Conservation (phyloP, 2,329 filamentous ascomycete species). For the Hortaea werneckii region DNA sequence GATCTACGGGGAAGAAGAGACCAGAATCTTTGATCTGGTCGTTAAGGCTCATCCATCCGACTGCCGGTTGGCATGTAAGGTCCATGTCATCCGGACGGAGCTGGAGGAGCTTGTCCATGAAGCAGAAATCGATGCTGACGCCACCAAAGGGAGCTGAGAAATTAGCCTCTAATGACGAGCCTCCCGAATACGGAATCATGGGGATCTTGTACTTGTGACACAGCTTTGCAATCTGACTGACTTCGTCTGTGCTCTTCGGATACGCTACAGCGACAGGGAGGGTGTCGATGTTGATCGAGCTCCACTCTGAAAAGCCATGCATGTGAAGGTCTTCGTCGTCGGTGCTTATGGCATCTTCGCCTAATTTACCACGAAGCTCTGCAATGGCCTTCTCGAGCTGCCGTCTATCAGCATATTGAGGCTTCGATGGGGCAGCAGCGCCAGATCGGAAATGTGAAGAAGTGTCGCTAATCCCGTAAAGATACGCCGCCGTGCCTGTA, state of each 20-base stretch:
- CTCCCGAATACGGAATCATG: constrained; percentile 76
- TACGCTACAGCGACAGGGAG: constrained; percentile 57
- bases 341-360: constrained; percentile 51
- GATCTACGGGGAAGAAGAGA: constrained; percentile 86
- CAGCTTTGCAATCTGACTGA: constrained; percentile 54
- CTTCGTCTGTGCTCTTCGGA: constrained; percentile 54
- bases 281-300: constrained; percentile 53
- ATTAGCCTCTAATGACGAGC: constrained; percentile 78
- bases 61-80: constrained; percentile 78
- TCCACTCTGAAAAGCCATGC: constrained; percentile 64
- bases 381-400: constrained; percentile 47
- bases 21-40: constrained; percentile 61
- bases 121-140: constrained; percentile 78
- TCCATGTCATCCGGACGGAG: constrained; percentile 86
- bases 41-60: constrained; percentile 89
- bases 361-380: constrained; percentile 44
- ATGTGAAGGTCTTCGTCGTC: constrained; percentile 53
- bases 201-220: constrained; percentile 73
- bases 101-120: constrained; percentile 73
- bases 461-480: constrained; percentile 35
- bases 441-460: constrained; percentile 5
- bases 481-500: constrained; percentile 43
- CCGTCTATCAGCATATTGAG: constrained; percentile 38
- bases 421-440: constrained; percentile 6
- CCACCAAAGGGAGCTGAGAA: constrained; percentile 81